Conservation (phyloP, 2,329 filamentous ascomycete species). For the Stemphylium vesicarium region DNA sequence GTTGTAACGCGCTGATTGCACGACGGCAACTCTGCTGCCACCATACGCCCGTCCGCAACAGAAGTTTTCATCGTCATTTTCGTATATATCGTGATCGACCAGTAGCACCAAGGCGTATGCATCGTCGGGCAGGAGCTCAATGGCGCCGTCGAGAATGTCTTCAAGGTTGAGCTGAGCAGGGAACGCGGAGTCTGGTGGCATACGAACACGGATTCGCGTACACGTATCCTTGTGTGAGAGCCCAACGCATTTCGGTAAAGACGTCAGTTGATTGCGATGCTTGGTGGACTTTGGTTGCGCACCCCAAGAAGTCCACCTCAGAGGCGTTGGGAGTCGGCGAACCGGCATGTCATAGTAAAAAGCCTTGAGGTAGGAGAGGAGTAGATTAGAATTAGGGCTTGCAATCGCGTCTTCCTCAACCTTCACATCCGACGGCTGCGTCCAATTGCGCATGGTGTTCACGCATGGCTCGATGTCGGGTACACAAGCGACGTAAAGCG, state of each 20-base stretch:
- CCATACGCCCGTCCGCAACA: conserved; percentile 72
- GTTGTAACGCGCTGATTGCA: conserved; percentile 68
- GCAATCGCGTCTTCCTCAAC: not conserved
- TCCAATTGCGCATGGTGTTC: conserved; percentile 55
- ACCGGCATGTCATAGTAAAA: conserved; percentile 64
- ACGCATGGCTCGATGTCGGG: conserved; percentile 52
- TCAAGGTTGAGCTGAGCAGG: conserved; percentile 63
- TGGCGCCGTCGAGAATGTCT: conserved; percentile 65
- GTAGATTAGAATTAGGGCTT: conserved; percentile 31
- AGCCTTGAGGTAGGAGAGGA: conserved; percentile 54
- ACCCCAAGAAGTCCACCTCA: conserved; percentile 60
- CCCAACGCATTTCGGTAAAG: conserved; percentile 51
- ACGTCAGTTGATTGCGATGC: not conserved
- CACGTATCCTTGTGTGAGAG: conserved; percentile 50
- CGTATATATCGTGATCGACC: conserved; percentile 68
- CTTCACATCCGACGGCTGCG: conserved; percentile 25
- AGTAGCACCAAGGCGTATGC: conserved; percentile 66
- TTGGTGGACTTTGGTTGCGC: conserved; percentile 1
- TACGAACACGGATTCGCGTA: conserved; percentile 60
- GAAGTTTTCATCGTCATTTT: conserved; percentile 70
- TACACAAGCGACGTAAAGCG: conserved; percentile 61
- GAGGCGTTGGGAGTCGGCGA: conserved; percentile 48
- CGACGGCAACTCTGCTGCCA: conserved; percentile 65
- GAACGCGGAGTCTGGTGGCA: conserved; percentile 57
- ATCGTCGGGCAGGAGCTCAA: conserved; percentile 61